Conservation (phyloP, 192 early-diverging fungal genomes). For the Backusella australiensis region DNA sequence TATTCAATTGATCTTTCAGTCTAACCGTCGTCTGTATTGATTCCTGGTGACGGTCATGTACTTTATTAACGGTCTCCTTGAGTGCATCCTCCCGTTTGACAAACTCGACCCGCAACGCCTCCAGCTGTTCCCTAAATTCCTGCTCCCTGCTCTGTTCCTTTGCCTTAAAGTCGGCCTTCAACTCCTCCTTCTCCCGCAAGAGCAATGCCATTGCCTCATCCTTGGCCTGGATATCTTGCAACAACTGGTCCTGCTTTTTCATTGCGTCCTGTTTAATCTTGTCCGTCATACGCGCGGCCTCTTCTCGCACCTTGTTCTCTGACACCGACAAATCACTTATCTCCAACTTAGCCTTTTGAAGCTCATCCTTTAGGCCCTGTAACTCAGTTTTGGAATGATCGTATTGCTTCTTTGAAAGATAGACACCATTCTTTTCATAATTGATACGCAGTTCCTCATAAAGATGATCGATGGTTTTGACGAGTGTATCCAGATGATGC, state of each 20-base stretch:
- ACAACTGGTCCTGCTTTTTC: neutral
- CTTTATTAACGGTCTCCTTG: neutral
- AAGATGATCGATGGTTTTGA: conserved; percentile 75
- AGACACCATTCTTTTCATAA: conserved; percentile 83
- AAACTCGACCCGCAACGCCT: neutral
- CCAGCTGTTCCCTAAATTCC: neutral
- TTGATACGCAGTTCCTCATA: conserved; percentile 70
- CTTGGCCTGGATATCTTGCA: neutral
- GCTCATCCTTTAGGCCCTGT: conserved; percentile 43
- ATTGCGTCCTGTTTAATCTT: neutral
- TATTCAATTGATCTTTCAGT: neutral
- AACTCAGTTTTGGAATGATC: conserved; percentile 50
- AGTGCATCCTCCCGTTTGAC: neutral
- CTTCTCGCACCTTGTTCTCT: neutral
- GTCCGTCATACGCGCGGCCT: neutral
- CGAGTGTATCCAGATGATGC: conserved; percentile 80
- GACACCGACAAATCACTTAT: neutral
- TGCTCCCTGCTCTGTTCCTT: neutral
- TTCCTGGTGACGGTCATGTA: neutral
- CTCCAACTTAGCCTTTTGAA: conserved; percentile 12
- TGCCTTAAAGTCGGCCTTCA: neutral
- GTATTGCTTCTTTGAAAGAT: conserved; percentile 66
- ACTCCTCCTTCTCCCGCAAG: neutral
- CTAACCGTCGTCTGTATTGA: neutral
- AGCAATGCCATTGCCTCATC: neutral